phyloP scores from a whole-genome alignment of 495 filamentous ascomycete species.

The Geopyxis carbonaria region DNA sequence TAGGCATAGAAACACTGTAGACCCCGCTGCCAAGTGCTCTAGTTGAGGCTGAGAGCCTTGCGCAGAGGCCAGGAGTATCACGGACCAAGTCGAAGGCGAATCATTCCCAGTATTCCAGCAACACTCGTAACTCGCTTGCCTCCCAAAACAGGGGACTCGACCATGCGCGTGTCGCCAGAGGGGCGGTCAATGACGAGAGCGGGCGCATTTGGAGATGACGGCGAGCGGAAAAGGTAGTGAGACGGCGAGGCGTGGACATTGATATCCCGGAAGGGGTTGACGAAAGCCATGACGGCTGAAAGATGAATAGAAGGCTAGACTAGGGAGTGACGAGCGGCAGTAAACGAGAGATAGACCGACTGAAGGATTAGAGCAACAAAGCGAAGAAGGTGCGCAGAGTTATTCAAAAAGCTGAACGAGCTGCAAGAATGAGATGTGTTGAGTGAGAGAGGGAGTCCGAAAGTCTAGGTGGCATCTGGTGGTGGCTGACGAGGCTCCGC shows the following conservation, averaged over 20 bases:
- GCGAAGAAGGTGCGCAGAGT: too few relatives aligned
- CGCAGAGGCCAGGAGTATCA: neutral
- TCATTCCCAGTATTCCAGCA: constrained; percentile 80
- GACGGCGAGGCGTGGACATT: constrained; percentile 82
- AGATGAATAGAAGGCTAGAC: too few relatives aligned
- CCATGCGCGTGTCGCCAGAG: constrained; percentile 76
- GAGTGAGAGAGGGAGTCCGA: too few relatives aligned
- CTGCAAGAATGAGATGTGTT: too few relatives aligned
- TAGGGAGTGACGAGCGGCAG: too few relatives aligned
- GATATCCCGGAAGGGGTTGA: constrained; percentile 84
- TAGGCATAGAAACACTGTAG: constrained; percentile 1
- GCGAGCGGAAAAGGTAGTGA: constrained; percentile 91
- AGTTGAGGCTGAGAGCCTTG: neutral
- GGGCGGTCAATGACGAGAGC: constrained; percentile 79
- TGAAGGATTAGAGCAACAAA: too few relatives aligned
- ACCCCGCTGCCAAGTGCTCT: too few relatives aligned
- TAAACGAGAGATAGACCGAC: too few relatives aligned
- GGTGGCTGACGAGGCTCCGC: too few relatives aligned
- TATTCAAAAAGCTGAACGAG: too few relatives aligned
- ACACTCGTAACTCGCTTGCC: constrained; percentile 66
- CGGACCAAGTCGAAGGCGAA: constrained; percentile 71
- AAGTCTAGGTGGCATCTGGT: too few relatives aligned
- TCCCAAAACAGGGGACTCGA: constrained; percentile 53
- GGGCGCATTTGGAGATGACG: constrained; percentile 74
- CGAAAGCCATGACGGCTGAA: constrained; percentile 35